These are phyloP conservation scores for Sungouiella thailandica DNA, from an alignment of 805 yeast species.

Conservation along the genomic window DNA sequence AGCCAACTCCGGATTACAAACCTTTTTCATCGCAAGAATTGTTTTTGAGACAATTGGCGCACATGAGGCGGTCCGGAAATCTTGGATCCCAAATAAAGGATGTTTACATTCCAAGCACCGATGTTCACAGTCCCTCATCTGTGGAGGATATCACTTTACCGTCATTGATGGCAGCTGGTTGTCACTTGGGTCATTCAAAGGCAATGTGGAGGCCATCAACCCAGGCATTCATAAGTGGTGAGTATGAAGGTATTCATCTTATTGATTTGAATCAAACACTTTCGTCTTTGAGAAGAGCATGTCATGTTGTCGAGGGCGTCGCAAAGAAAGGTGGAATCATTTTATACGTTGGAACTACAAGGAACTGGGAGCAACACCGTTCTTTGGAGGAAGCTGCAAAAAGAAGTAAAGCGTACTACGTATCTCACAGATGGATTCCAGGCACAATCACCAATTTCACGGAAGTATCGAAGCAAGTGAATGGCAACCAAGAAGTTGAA, in stretches of 20 bases:
- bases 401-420: constrained; percentile 74
- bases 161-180: constrained; percentile 82
- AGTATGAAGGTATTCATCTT: constrained; percentile 83
- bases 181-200: constrained; percentile 90
- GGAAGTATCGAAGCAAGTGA: constrained; percentile 55
- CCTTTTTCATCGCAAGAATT: constrained; percentile 78
- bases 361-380: constrained; percentile 60
- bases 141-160: constrained; percentile 59
- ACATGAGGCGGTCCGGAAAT: constrained; percentile 46
- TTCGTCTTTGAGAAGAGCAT: constrained; percentile 69
- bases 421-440: constrained; percentile 85
- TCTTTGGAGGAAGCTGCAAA: constrained; percentile 76
- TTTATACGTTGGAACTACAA: constrained; percentile 77
- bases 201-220: constrained; percentile 73
- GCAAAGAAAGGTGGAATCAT: constrained; percentile 82
- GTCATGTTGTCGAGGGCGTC: constrained; percentile 79
- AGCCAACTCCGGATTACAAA: constrained; percentile 53
- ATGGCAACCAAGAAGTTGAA: constrained; percentile 40
- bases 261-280: constrained; percentile 87
- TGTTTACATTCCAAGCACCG: constrained; percentile 67
- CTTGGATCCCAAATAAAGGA: constrained; percentile 63
- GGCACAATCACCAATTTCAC: constrained; percentile 88
- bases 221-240: constrained; percentile 84
- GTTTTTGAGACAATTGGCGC: constrained; percentile 65
- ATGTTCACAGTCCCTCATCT: constrained; percentile 53